These are phyloP conservation scores for Marasmius tenuissimus DNA, from an alignment of 1,284 basidiomycete genomes.

Conservation along the genomic window DNA sequence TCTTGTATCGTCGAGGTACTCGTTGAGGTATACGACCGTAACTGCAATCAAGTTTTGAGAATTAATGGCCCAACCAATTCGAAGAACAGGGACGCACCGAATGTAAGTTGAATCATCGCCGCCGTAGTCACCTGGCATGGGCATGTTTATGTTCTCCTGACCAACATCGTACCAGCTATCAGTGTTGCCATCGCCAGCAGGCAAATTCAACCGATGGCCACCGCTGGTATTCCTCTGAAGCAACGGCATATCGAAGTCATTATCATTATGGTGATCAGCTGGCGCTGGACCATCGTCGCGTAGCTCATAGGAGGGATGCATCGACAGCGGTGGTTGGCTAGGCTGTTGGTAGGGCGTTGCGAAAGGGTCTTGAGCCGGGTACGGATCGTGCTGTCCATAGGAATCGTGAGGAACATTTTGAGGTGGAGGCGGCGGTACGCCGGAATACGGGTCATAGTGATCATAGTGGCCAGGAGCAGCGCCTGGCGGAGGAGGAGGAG, in stretches of 20 bases:
- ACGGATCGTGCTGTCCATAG: background rate
- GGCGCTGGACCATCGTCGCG: no score
- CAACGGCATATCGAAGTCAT: background rate
- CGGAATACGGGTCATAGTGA: background rate
- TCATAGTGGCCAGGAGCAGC: background rate
- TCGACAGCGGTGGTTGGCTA: no score
- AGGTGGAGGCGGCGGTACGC: background rate
- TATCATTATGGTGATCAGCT: no score
- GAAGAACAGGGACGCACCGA: background rate
- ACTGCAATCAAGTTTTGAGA: conserved; percentile 24
- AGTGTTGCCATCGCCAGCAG: background rate
- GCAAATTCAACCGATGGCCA: background rate
- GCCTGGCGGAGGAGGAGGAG: background rate
- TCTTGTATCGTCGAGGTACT: conserved; percentile 85
- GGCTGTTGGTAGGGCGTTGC: no score
- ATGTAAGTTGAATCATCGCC: background rate
- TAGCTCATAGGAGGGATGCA: no score
- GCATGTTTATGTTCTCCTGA: background rate
- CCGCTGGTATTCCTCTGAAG: background rate
- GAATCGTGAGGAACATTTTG: background rate
- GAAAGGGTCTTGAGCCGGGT: background rate
- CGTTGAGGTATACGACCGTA: conserved; percentile 88
- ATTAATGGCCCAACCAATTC: background rate
- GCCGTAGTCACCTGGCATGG: background rate
- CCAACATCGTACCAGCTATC: background rate